A percentile compares a stretch with the other conserved stretches of the same genome.
Evolutionary conservation across 2,329 filamentous ascomycete genomes (phyloP).

Genomic region (Aschersonia sp.): DNA sequence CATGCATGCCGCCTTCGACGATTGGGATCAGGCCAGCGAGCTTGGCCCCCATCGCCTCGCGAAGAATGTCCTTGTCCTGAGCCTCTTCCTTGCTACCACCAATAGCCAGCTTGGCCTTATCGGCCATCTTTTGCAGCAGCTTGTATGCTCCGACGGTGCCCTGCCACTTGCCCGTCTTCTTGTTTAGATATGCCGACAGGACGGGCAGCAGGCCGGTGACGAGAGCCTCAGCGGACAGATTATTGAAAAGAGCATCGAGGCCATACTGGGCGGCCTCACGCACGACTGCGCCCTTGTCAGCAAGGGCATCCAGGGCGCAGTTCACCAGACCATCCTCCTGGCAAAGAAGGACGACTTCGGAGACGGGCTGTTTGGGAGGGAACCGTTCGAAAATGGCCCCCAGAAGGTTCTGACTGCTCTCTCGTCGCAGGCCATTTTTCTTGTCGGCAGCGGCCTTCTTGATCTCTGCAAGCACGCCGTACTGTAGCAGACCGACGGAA

Average conservation of each 20-base stretch:
- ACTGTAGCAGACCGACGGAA: slow-evolving; percentile 34
- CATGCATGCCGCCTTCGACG: slow-evolving; percentile 89
- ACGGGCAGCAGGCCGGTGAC: slow-evolving; percentile 70
- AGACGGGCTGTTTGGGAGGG: slow-evolving; percentile 59
- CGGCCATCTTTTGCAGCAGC: slow-evolving; percentile 82
- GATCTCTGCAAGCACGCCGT: slow-evolving; percentile 39
- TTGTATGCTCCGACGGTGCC: slow-evolving; percentile 78
- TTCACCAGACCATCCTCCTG: slow-evolving; percentile 62
- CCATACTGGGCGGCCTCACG: slow-evolving; percentile 89
- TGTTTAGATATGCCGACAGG: slow-evolving; percentile 61
- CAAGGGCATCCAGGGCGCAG: slow-evolving; percentile 66
- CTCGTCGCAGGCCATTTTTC: slow-evolving; percentile 73
- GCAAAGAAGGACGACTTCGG: slow-evolving; percentile 70
- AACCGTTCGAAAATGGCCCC: slow-evolving; percentile 89
- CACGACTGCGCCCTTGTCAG: slow-evolving; percentile 81
- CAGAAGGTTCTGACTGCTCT: slow-evolving; percentile 88
- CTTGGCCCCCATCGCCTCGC: slow-evolving; percentile 79
- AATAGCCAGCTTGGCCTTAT: slow-evolving; percentile 78
- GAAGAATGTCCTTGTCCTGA: slow-evolving; percentile 72
- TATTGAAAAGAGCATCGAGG: slow-evolving; percentile 72
- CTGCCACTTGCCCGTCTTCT: slow-evolving; percentile 91
- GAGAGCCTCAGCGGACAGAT: slow-evolving; percentile 68
- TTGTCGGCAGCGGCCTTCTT: slow-evolving; percentile 77
- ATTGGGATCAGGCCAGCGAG: slow-evolving; percentile 80
- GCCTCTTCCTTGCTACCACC: slow-evolving; percentile 71